phyloP scores from a whole-genome alignment of 768 basidiomycete genomes.

The Hortiboletus flavorubellus region DNA sequence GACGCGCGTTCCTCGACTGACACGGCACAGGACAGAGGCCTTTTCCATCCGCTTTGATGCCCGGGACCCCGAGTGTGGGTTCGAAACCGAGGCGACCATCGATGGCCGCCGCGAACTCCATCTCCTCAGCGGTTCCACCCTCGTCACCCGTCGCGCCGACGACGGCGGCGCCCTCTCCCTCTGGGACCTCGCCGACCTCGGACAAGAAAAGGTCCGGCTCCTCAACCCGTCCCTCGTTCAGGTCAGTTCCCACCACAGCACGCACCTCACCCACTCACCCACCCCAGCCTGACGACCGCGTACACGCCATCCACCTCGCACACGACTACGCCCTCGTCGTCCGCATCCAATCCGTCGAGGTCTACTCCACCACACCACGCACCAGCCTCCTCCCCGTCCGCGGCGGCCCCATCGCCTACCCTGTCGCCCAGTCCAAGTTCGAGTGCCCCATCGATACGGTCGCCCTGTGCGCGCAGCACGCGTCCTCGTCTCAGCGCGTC shows the following conservation, averaged over 20 bases:
- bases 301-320: conserved; percentile 42
- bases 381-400: conserved; percentile 13
- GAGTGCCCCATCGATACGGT: conserved; percentile 58
- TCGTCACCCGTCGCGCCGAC: conserved; percentile 37
- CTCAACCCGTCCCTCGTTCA: conserved; percentile 32
- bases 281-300: conserved; percentile 33
- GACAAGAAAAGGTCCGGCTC: conserved; percentile 32
- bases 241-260: conserved; percentile 20
- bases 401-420: conserved; percentile 33
- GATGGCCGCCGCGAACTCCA: conserved; percentile 35
- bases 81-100: conserved; percentile 32
- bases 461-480: conserved; percentile 35
- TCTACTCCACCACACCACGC: conserved; percentile 38
- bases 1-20: not conserved
- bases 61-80: conserved; percentile 35
- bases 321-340: conserved; percentile 45
- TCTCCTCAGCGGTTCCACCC: conserved; percentile 34
- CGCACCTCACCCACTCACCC: not conserved
- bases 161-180: conserved; percentile 31
- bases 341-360: conserved; percentile 39
- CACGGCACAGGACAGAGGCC: conserved; percentile 37
- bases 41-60: conserved; percentile 39
- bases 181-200: conserved; percentile 35
- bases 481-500: not conserved
- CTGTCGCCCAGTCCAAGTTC: conserved; percentile 46